phyloP scores from a whole-genome alignment of 495 filamentous ascomycete species.

The Trichoderma erinaceum region DNA sequence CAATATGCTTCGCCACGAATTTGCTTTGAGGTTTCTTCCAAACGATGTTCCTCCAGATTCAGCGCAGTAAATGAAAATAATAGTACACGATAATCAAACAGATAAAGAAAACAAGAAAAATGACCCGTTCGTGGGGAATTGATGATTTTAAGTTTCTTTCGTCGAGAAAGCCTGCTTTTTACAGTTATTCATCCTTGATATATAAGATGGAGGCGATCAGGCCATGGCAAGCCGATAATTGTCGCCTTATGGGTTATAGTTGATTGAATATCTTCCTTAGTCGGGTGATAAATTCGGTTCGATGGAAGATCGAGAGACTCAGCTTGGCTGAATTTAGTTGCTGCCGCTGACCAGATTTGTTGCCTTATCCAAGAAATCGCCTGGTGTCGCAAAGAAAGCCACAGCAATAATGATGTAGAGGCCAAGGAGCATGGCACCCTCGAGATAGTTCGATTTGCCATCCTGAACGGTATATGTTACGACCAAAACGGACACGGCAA shows the following conservation, averaged over 20 bases:
- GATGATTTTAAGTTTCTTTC: not conserved
- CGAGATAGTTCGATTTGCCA: slow-evolving; percentile 91
- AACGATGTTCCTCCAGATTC: not conserved
- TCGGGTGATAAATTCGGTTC: not conserved
- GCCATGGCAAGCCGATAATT: not conserved
- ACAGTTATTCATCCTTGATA: not conserved
- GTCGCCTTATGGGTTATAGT: not conserved
- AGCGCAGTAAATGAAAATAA: not conserved
- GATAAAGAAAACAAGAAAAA: not conserved
- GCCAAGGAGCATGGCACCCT: slow-evolving; percentile 71
- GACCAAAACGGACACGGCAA: slow-evolving; percentile 82
- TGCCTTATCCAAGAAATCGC: slow-evolving; percentile 41
- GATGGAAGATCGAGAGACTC: not conserved
- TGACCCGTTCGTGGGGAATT: too few relatives aligned
- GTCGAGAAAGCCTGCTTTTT: not conserved
- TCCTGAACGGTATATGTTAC: slow-evolving; percentile 92
- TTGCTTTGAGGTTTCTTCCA: not conserved
- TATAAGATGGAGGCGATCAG: not conserved
- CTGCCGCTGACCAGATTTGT: not conserved
- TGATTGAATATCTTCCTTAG: not conserved
- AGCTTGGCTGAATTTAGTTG: not conserved
- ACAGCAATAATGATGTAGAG: slow-evolving; percentile 78
- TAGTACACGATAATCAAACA: not conserved
- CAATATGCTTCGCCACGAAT: not conserved
- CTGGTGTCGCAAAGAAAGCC: slow-evolving; percentile 85